These are phyloP conservation scores for Kwoniella dejecticola DNA, from an alignment of 768 basidiomycete species.

Conservation along the genomic window DNA sequence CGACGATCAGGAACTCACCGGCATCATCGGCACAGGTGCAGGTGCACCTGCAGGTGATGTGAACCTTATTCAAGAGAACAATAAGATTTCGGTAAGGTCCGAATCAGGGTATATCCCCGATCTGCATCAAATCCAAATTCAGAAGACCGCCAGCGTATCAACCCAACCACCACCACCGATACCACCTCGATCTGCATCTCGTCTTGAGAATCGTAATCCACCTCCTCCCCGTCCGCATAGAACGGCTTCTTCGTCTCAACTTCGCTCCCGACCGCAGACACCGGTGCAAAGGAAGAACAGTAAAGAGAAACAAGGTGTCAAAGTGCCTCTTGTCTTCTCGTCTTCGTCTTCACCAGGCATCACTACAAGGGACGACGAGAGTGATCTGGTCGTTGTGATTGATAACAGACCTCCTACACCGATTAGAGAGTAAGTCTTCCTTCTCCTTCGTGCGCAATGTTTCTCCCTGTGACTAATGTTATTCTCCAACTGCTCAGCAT, in stretches of 20 bases:
- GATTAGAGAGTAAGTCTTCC: not conserved
- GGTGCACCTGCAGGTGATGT: too few relatives aligned
- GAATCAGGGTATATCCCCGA: not conserved
- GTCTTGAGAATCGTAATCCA: not conserved
- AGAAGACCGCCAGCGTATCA: not conserved
- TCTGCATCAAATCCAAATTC: not conserved
- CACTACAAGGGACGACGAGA: constrained; percentile 6
- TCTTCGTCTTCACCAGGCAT: not conserved
- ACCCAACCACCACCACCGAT: constrained; percentile 2
- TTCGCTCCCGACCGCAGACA: not conserved
- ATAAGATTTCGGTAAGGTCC: constrained; percentile 1
- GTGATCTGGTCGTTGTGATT: constrained; percentile 3
- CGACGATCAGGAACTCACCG: not conserved
- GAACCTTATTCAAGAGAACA: not conserved
- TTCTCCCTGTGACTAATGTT: not conserved
- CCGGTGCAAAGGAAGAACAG: constrained; percentile 8
- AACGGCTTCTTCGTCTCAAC: not conserved
- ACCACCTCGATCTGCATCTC: constrained; percentile 16
- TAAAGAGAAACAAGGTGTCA: constrained; percentile 11
- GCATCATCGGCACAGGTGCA: not conserved
- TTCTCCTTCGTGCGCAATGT: too few relatives aligned
- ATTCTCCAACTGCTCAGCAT: not conserved
- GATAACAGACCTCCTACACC: constrained; percentile 5
- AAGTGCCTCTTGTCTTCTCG: constrained; percentile 10
- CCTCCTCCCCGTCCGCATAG: not conserved